Evolutionary conservation across 2,329 filamentous ascomycete genomes (phyloP).

Genomic region (Monosporascus sp.): DNA sequence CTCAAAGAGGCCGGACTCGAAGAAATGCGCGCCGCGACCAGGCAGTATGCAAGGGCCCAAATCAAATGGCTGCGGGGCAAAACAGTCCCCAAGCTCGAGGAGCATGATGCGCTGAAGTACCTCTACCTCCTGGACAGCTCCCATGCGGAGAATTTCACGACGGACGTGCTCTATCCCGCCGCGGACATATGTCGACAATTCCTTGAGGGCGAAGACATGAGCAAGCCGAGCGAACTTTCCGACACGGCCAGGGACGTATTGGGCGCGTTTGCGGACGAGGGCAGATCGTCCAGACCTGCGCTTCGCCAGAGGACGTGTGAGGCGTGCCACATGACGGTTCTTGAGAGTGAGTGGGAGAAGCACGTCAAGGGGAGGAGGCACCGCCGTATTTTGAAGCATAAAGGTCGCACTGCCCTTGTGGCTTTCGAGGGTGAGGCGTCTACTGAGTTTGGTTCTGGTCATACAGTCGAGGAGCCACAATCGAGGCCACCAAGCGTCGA

Average conservation of each 20-base stretch:
- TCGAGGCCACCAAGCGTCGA: too few species aligned
- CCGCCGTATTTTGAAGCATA: slow-evolving; percentile 18
- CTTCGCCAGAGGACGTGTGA: slow-evolving; percentile 56
- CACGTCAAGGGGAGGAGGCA: slow-evolving; percentile 42
- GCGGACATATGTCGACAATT: slow-evolving; percentile 58
- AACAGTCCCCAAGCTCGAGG: slow-evolving; percentile 62
- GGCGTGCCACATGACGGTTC: slow-evolving; percentile 59
- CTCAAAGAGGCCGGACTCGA: slow-evolving; percentile 60
- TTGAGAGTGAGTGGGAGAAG: slow-evolving; percentile 46
- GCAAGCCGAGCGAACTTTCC: slow-evolving; percentile 44
- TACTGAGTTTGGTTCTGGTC: not conserved
- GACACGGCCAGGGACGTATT: slow-evolving; percentile 49
- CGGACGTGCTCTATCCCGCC: slow-evolving; percentile 62
- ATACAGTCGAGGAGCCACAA: too few species aligned
- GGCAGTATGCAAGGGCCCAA: slow-evolving; percentile 83
- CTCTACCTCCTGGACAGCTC: slow-evolving; percentile 82
- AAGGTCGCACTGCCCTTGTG: slow-evolving; percentile 24
- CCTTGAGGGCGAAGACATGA: slow-evolving; percentile 51
- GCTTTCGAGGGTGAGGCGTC: slow-evolving; percentile 4
- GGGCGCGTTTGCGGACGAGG: slow-evolving; percentile 49
- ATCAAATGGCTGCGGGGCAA: slow-evolving; percentile 83
- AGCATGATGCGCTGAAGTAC: slow-evolving; percentile 46
- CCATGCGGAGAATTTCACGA: slow-evolving; percentile 55
- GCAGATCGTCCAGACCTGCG: slow-evolving; percentile 42
- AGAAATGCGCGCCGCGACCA: slow-evolving; percentile 73